Base-by-base conservation (phyloP, 2,329 filamentous ascomycete genomes). In the Rhytidhysteron rufulum region DNA sequence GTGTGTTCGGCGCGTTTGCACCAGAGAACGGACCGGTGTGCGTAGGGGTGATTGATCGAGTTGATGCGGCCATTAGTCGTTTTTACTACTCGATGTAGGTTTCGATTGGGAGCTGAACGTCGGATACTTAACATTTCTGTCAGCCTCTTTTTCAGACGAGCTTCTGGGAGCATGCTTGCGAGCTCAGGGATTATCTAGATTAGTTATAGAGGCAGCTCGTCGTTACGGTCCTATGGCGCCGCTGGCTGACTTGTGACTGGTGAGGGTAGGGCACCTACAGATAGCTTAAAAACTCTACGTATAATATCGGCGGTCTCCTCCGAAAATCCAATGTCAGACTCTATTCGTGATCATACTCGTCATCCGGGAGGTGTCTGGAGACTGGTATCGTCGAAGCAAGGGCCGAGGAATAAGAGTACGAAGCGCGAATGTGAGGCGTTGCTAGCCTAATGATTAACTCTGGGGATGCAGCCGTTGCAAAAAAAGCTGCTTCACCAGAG, bases 41-140 rank as follows among this genome's bases (percentile, higher is more conserved):
- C 20, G 63, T 66, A 20, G 70, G 68, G 35, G 69, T 70, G 44
- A 65, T 62, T 36, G 68, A 62, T 47, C 68, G 61, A 45, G 66
- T 64, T 45, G 67, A 65, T 43, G 68, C 61, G 44, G 70, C 70
- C 70, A 72, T 72, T 51, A 50, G 55, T 39, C 41, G 44, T n/a
- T n/a, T n/a, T n/a, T n/a, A n/a, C n/a, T n/a, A n/a, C n/a, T 15
- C 13, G 31, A 15, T 7, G 31, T 32, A 32, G 15, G 8, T 37
- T 17, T 27, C 16, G 11, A 31, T 20, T 19, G 33, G 34, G 36
- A 27, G 32, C 31, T 39, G 29, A 19, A 29, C 25, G 34, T 25
- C 27, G 31, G 33, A 17, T 3, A 33, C 22, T 40, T 51, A 44
- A 44, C 35, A 24, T 41, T 27, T 22, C 36, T 34, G 48, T 53